Conservation (phyloP, 805 yeast species). For the Torulaspora gathmanii region DNA sequence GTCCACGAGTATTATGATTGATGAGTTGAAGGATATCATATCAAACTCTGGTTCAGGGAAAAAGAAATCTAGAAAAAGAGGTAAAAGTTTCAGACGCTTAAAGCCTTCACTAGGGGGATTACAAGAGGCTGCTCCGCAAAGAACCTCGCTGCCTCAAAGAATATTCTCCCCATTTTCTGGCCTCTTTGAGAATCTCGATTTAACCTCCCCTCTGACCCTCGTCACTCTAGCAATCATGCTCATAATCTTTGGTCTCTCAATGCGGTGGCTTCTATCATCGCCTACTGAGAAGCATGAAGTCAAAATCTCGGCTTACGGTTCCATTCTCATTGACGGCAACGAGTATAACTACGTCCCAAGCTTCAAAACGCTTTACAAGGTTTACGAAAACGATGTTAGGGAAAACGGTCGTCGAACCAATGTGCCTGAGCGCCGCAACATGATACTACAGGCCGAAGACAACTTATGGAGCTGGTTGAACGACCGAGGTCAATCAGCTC, state of each 20-base stretch:
- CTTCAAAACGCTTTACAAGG: constrained; percentile 34
- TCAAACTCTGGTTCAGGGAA: constrained; percentile 21
- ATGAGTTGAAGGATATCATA: constrained; percentile 37
- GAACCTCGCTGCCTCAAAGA: background rate
- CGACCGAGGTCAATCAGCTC: constrained; percentile 34
- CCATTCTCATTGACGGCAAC: constrained; percentile 34
- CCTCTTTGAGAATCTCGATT: constrained; percentile 16
- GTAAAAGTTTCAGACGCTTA: constrained; percentile 5
- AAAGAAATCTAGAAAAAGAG: constrained; percentile 18
- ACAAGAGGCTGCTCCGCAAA: constrained; percentile 12
- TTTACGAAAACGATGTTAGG: constrained; percentile 27
- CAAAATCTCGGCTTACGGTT: constrained; percentile 26
- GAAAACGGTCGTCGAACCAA: constrained; percentile 9
- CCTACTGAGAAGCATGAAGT: constrained; percentile 8
- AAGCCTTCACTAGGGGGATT: constrained; percentile 7
- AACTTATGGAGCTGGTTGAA: constrained; percentile 73
- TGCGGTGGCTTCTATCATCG: constrained; percentile 10
- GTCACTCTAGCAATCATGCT: constrained; percentile 7
- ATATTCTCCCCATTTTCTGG: constrained; percentile 5
- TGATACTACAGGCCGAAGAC: constrained; percentile 47
- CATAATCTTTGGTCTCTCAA: constrained; percentile 10
- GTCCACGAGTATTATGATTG: constrained; percentile 44
- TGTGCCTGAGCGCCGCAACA: constrained; percentile 16
- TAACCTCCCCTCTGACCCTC: constrained; percentile 21
- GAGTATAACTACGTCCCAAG: constrained; percentile 42